Base-by-base conservation (phyloP, 352 stramenopile genomes). In the Globisporangium sylvaticum region DNA sequence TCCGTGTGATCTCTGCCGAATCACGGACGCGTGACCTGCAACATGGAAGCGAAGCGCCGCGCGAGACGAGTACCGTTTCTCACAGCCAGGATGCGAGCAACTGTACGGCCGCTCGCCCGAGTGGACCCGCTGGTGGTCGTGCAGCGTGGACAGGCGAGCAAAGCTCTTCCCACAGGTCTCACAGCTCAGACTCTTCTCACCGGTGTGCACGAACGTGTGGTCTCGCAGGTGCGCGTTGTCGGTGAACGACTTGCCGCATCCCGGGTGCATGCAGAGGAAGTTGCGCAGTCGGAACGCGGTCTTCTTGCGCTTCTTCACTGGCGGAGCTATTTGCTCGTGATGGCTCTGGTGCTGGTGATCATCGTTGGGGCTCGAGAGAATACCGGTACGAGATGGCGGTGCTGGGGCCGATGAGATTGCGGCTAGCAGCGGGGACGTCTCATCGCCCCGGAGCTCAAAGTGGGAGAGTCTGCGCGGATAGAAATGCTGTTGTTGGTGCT, bases 141-240 rank as follows among this genome's bases (percentile, higher is more conserved):
- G 80, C 50, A 90, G 69, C 18, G 82, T 88, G 15, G 82, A 87
- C 10, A 78, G 64, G 8, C 82, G 74, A 9, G 78, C 80, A 53
- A 90, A 90, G 20, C 63, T 61, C 62, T 85, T 87, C 63, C 73
- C 72, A 54, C 82, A 90, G 5, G 68, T 70, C 4, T 58, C 53
- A 48, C 80, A 90, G 52, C 71, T 73, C 50, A 89, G 56, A 20
- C 76, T 84, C 78, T 88, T 88, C 65, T 89, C 82, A 58, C 82
- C 80, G 37, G 80, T 89, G 69, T 90, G 82, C n/a, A 90, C 82
- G 39, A 89, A 81, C 34, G 78, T 90, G 69, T 90, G 82, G 64
- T 90, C 80, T 62, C 80, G 70, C 56, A 89, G 68, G 52, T 91
- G 80, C 39, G 82, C 82, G 63, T 84, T 91, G 70, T 89, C 80